Conservation (phyloP, 2,329 filamentous ascomycete species). For the Hypoxylon sp. region DNA sequence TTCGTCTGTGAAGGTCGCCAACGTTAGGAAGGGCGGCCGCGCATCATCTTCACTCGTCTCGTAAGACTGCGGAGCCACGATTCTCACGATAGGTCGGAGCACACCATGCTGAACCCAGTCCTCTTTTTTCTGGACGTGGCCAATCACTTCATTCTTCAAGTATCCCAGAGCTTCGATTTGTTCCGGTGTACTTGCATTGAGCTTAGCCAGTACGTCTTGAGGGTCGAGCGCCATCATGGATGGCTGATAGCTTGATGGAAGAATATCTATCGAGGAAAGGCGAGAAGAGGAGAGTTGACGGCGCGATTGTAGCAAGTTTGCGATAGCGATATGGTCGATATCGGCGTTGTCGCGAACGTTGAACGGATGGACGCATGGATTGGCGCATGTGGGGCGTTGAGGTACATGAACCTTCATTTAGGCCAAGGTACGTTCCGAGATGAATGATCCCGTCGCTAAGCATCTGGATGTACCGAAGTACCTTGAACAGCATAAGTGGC, state of each 20-base stretch:
- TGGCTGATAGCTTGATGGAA: slow-evolving; percentile 11
- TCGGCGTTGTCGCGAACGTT: slow-evolving; percentile 15
- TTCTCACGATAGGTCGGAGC: slow-evolving; percentile 68
- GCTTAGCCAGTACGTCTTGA: slow-evolving; percentile 44
- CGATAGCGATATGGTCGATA: slow-evolving; percentile 10
- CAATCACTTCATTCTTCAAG: slow-evolving; percentile 90
- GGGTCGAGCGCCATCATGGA: slow-evolving; percentile 50
- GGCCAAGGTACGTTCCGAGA: slow-evolving; percentile 3
- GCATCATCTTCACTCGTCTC: slow-evolving; percentile 58
- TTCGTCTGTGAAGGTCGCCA: slow-evolving; percentile 65
- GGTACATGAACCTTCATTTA: background rate
- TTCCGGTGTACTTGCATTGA: slow-evolving; percentile 64
- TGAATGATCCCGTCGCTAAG: background rate
- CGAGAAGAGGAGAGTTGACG: background rate
- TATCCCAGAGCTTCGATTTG: slow-evolving; percentile 73
- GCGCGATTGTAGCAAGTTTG: slow-evolving; percentile 8
- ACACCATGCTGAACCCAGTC: slow-evolving; percentile 78
- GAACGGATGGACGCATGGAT: slow-evolving; percentile 6
- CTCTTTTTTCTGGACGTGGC: slow-evolving; percentile 89
- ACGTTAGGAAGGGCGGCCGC: slow-evolving; percentile 51
- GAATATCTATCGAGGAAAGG: slow-evolving; percentile 10
- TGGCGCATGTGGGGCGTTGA: background rate
- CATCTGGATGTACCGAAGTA: background rate
- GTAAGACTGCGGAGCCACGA: slow-evolving; percentile 55
- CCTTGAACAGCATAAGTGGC: background rate